Evolutionary conservation across 306 rosid species (phyloP).

Genomic region (Mucuna pruriens): DNA sequence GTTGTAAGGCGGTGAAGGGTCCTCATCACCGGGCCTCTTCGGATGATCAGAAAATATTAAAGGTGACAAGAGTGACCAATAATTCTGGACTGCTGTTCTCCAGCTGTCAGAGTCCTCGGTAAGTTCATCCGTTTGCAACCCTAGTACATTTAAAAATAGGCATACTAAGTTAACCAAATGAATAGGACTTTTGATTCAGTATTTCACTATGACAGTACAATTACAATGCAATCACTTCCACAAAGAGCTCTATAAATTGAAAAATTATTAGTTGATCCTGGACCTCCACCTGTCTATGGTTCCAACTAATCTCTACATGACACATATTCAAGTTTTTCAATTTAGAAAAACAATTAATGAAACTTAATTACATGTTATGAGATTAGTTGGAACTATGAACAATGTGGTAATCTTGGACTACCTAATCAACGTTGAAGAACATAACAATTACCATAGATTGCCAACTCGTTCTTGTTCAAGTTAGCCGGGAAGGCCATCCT

Average conservation of each 20-base stretch:
- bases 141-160: slow-evolving; percentile 46
- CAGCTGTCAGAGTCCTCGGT: slow-evolving; percentile 71
- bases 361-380: too few species aligned
- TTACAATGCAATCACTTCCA: slow-evolving; percentile 2
- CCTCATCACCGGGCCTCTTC: slow-evolving; percentile 96
- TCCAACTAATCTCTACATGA: too few species aligned
- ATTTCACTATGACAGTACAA: slow-evolving; percentile 6
- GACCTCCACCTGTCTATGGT: too few species aligned
- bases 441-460: slow-evolving; percentile 63
- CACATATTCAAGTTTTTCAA: too few species aligned
- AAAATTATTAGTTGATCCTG: too few species aligned
- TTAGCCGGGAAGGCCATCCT: slow-evolving; percentile 83
- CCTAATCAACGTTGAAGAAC: slow-evolving; percentile 24
- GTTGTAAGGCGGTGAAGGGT: slow-evolving; percentile 95
- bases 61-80: slow-evolving; percentile 95
- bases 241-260: background rate
- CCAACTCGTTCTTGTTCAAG: slow-evolving; percentile 73
- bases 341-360: too few species aligned
- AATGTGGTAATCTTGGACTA: too few species aligned
- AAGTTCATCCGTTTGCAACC: slow-evolving; percentile 73
- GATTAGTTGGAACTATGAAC: too few species aligned
- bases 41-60: slow-evolving; percentile 98
- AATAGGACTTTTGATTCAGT: background rate
- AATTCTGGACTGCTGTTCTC: slow-evolving; percentile 74
- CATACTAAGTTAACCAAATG: slow-evolving; percentile 19